Base-by-base conservation (phyloP, 768 basidiomycete genomes). In the Tephrocybe sp. region DNA sequence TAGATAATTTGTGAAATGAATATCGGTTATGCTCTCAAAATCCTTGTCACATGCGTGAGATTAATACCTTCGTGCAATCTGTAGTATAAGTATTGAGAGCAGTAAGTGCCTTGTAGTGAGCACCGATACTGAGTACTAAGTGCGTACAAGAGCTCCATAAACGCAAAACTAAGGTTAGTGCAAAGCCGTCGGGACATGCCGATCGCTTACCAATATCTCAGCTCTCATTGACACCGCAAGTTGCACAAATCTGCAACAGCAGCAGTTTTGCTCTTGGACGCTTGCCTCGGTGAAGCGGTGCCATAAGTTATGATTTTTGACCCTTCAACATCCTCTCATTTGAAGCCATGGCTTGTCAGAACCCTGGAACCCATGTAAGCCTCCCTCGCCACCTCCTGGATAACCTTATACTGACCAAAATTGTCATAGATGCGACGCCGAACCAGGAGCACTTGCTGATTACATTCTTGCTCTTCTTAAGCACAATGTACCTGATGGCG, bases 391-490 rank as follows among this genome's bases (percentile, higher is more conserved):
- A 22, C 20, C 46, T n/a, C 57, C 42, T 53, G 54, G 49, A 46
- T 33, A n/a, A 26, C 26, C 11, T 41, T n/a, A 5, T 43, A 46
- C 54, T 63, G 44, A 56, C 48, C 45, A 40, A 55, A 58, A 26
- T 45, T 42, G 22, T 55, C 47, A 13, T 58, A 97, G 95, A 78
- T 96, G 92, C 68, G 96, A 98, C 66, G 96, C 96, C 36, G 96
- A 98, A 65, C 94, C 96, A 26, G 83, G 84, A 26, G 92, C 93
- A 30, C 83, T 98, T 45, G 87, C 92, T 4, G 93, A 98, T 65
- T 98, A 98, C 66, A 87, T 98, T 59, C 82, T 97, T 43, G 96
- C 96, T 13, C 75, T 98, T 47, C 73, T 98, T 52, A 92, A 93
- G 66, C 92, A 95, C 66, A 91, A 92, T 69, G 87, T 85, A 1